A percentile compares a stretch with the other conserved stretches of the same genome.
Evolutionary conservation across 2,329 filamentous ascomycete species (phyloP).

Genomic region (Chaetomium strumarium): DNA sequence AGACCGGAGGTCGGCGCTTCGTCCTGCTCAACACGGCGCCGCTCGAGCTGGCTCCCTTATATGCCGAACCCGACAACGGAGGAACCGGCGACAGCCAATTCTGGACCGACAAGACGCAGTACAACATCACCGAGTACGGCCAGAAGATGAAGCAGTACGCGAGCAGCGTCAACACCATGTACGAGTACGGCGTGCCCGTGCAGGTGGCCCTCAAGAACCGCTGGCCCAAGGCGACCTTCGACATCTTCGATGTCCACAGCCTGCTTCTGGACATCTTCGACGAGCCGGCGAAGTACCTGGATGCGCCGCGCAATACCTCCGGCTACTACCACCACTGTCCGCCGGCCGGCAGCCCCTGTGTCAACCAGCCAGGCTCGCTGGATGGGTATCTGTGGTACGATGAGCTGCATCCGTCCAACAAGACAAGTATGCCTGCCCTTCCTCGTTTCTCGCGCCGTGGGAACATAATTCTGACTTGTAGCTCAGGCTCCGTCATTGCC

Average conservation of each 20-base stretch:
- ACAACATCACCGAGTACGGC: slow-evolving; percentile 43
- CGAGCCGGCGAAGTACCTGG: slow-evolving; percentile 55
- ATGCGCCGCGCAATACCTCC: slow-evolving; percentile 56
- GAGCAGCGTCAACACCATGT: slow-evolving; percentile 43
- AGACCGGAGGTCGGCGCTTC: slow-evolving; percentile 61
- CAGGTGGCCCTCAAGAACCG: slow-evolving; percentile 38
- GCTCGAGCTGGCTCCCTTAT: slow-evolving; percentile 61
- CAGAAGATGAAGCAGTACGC: slow-evolving; percentile 47
- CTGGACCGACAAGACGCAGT: slow-evolving; percentile 41
- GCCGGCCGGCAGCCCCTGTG: slow-evolving; percentile 31
- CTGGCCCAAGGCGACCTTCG: slow-evolving; percentile 55
- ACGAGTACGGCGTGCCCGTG: slow-evolving; percentile 45
- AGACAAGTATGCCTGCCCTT: slow-evolving; percentile 45
- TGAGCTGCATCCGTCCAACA: slow-evolving; percentile 64
- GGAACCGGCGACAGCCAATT: slow-evolving; percentile 39
- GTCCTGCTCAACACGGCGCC: slow-evolving; percentile 66
- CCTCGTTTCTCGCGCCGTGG: background rate
- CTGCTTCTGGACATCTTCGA: slow-evolving; percentile 60
- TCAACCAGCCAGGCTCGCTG: slow-evolving; percentile 33
- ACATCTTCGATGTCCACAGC: slow-evolving; percentile 61
- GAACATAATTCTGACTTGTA: background rate
- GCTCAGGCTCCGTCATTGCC: slow-evolving; percentile 34
- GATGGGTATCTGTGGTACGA: slow-evolving; percentile 69
- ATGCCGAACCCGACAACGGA: slow-evolving; percentile 44
- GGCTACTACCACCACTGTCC: slow-evolving; percentile 53